phyloP scores from a whole-genome alignment of 768 basidiomycete genomes.

The Calocybe indica region DNA sequence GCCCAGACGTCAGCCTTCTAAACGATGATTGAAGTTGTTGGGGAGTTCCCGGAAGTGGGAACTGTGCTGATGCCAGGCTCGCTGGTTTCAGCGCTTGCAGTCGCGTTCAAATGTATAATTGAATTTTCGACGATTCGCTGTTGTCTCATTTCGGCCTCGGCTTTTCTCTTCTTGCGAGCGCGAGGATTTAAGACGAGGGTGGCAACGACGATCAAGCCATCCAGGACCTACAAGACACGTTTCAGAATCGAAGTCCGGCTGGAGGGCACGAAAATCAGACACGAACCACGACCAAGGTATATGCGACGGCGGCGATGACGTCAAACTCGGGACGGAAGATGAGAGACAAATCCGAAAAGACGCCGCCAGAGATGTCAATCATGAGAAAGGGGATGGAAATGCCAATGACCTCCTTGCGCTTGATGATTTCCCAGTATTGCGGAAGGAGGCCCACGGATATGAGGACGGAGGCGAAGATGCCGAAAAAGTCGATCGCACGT shows the following conservation, averaged over 20 bases:
- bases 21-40: background rate
- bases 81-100: background rate
- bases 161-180: conserved; percentile 30
- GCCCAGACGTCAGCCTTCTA: too few relatives aligned
- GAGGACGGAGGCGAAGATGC: conserved; percentile 53
- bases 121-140: too few relatives aligned
- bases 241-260: background rate
- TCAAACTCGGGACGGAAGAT: conserved; percentile 61
- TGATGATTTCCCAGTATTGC: conserved; percentile 75
- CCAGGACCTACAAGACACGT: conserved; percentile 42
- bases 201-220: conserved; percentile 52
- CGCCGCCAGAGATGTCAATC: conserved; percentile 63
- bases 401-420: conserved; percentile 55
- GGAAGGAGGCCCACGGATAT: conserved; percentile 46
- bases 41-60: conserved; percentile 1
- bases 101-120: background rate
- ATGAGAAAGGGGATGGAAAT: conserved; percentile 66
- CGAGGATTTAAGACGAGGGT: conserved; percentile 64
- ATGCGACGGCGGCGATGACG: conserved; percentile 54
- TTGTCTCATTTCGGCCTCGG: conserved; percentile 8
- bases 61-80: conserved; percentile 4
- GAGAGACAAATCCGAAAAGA: conserved; percentile 69
- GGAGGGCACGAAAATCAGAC: background rate
- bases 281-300: conserved; percentile 57
- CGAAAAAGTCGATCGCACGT: conserved; percentile 46